Conservation (phyloP, 2,329 filamentous ascomycete genomes). For the Sphaerulina populicola region DNA sequence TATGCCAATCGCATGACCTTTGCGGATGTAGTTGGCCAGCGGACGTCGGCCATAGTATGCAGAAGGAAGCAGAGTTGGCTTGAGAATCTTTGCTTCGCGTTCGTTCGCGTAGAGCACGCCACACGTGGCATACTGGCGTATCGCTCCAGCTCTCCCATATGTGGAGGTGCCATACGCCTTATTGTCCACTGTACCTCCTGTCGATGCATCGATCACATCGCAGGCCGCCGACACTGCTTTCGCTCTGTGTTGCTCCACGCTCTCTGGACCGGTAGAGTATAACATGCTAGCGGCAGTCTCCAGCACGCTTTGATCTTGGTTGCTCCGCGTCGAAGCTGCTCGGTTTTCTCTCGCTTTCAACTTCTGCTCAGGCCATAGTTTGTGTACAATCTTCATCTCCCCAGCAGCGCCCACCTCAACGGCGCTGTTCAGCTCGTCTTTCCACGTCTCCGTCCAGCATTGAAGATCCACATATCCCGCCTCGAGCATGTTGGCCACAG, state of each 20-base stretch:
- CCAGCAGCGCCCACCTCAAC: slow-evolving; percentile 81
- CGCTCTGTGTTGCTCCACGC: slow-evolving; percentile 38
- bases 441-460: slow-evolving; percentile 80
- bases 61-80: slow-evolving; percentile 76
- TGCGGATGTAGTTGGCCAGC: slow-evolving; percentile 69
- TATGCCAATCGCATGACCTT: slow-evolving; percentile 72
- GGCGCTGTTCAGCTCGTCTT: slow-evolving; percentile 80
- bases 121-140: slow-evolving; percentile 60
- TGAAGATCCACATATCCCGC: slow-evolving; percentile 78
- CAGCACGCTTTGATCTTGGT: slow-evolving; percentile 7
- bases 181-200: slow-evolving; percentile 43
- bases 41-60: slow-evolving; percentile 75
- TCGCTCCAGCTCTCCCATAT: slow-evolving; percentile 37
- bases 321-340: slow-evolving; percentile 26
- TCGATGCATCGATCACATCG: slow-evolving; percentile 43
- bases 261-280: slow-evolving; percentile 32
- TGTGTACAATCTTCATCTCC: slow-evolving; percentile 82
- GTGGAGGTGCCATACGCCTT: slow-evolving; percentile 40
- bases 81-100: slow-evolving; percentile 71
- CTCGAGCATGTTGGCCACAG: slow-evolving; percentile 85
- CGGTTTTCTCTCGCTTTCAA: slow-evolving; percentile 45
- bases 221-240: slow-evolving; percentile 39
- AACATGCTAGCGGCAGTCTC: slow-evolving; percentile 24
- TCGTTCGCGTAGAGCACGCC: slow-evolving; percentile 81
- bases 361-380: slow-evolving; percentile 65